Evolutionary conservation across 768 basidiomycete genomes (phyloP).

Genomic region (Phanerodontia chrysosporium): DNA sequence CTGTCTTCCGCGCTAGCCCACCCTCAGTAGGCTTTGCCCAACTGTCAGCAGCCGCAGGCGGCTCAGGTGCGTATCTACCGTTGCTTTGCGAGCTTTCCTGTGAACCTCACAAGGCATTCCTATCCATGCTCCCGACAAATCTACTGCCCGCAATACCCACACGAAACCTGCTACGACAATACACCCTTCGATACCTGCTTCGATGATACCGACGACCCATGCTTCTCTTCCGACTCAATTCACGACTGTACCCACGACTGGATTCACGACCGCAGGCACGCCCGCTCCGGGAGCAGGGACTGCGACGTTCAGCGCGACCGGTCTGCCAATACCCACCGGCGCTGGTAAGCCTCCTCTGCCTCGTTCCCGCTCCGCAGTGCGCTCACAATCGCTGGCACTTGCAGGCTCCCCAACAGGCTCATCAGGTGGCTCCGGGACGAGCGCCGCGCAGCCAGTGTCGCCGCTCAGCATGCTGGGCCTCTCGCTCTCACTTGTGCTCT

Average conservation of each 20-base stretch:
- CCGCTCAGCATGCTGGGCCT: conserved; percentile 1
- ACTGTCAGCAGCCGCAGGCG: conserved; percentile 30
- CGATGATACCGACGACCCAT: background rate
- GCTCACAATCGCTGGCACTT: background rate
- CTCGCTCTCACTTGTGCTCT: conserved; percentile 6
- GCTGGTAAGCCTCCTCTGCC: background rate
- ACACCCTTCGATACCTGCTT: background rate
- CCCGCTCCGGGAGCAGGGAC: conserved; percentile 13
- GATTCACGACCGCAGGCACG: conserved; percentile 10
- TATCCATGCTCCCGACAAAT: background rate
- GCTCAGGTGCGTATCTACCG: conserved; percentile 22
- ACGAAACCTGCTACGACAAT: background rate
- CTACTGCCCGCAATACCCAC: background rate
- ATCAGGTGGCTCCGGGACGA: background rate
- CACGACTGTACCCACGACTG: background rate
- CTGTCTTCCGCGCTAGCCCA: conserved; percentile 44
- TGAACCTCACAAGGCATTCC: conserved; percentile 4
- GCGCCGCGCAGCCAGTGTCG: background rate
- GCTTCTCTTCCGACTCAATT: background rate
- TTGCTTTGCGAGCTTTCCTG: background rate
- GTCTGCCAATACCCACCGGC: conserved; percentile 18
- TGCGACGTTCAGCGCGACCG: conserved; percentile 16
- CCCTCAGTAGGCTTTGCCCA: conserved; percentile 49
- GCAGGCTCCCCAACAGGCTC: background rate
- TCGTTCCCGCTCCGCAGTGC: background rate